Conservation (phyloP, 2,329 filamentous ascomycete species). For the Fusarium oligoseptatum region DNA sequence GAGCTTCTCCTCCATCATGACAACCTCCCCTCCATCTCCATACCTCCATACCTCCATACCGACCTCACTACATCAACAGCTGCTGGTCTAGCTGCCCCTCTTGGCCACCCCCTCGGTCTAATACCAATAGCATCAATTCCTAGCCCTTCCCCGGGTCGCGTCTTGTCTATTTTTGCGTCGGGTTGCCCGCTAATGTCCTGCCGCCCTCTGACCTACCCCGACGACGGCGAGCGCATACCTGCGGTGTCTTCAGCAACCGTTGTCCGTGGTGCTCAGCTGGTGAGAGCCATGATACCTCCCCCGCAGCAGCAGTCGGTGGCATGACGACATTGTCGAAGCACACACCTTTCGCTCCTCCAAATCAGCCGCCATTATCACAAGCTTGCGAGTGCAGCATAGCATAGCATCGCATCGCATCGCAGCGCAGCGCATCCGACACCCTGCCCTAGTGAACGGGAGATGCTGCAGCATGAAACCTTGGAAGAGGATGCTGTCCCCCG, state of each 20-base stretch:
- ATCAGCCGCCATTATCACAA: slow-evolving; percentile 4
- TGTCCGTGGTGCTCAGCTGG: slow-evolving; percentile 10
- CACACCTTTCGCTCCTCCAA: slow-evolving; percentile 20
- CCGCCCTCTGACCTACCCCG: slow-evolving; percentile 12
- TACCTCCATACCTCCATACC: not conserved
- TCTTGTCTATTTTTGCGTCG: slow-evolving; percentile 9
- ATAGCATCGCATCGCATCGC: not conserved
- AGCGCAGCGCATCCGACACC: not conserved
- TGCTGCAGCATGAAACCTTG: slow-evolving; percentile 8
- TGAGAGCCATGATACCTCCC: slow-evolving; percentile 34
- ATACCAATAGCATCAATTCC: slow-evolving; percentile 6
- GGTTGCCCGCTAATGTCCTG: slow-evolving; percentile 25
- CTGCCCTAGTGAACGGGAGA: not conserved
- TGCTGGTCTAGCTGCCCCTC: slow-evolving; percentile 15
- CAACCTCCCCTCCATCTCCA: slow-evolving; percentile 18
- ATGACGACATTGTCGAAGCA: slow-evolving; percentile 45
- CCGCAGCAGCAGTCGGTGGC: slow-evolving; percentile 35
- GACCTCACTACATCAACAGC: slow-evolving; percentile 3
- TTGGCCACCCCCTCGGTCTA: slow-evolving; percentile 1
- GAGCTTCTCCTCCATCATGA: slow-evolving; percentile 37
- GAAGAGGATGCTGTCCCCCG: slow-evolving; percentile 9
- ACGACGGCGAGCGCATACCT: slow-evolving; percentile 26
- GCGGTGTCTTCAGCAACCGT: slow-evolving; percentile 13
- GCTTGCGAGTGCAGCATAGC: slow-evolving; percentile 8
- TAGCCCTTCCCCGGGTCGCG: slow-evolving; percentile 12